Conservation (phyloP, 2,329 filamentous ascomycete genomes). For the Raffaelea ambrosiae region DNA sequence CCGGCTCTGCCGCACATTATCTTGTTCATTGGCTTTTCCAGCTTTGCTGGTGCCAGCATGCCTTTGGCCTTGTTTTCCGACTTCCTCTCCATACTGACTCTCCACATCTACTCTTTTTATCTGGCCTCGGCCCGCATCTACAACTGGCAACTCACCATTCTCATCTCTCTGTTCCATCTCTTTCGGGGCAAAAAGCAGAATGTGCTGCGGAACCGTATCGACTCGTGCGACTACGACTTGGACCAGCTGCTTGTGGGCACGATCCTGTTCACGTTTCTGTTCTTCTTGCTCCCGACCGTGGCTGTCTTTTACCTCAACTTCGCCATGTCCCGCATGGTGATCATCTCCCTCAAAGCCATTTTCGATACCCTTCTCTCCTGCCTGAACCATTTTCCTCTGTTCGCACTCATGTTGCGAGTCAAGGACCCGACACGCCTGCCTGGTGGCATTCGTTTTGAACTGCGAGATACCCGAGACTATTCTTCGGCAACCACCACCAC, state of each 20-base stretch:
- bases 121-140: slow-evolving; percentile 94
- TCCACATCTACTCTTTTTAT: slow-evolving; percentile 98
- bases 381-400: slow-evolving; percentile 94
- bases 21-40: slow-evolving; percentile 87
- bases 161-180: slow-evolving; percentile 95
- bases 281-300: slow-evolving; percentile 90
- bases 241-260: slow-evolving; percentile 95
- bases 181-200: slow-evolving; percentile 98
- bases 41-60: slow-evolving; percentile 94
- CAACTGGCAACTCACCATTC: slow-evolving; percentile 96
- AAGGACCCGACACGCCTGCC: slow-evolving; percentile 89
- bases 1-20: slow-evolving; percentile 80
- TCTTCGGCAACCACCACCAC: slow-evolving; percentile 20
- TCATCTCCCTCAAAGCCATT: slow-evolving; percentile 83
- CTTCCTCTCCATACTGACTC: slow-evolving; percentile 77
- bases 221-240: slow-evolving; percentile 96
- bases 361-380: slow-evolving; percentile 90
- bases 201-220: slow-evolving; percentile 90
- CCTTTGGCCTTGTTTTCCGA: slow-evolving; percentile 94
- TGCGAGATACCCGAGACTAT: slow-evolving; percentile 61
- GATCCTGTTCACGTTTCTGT: slow-evolving; percentile 89
- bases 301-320: slow-evolving; percentile 97
- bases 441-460: slow-evolving; percentile 86
- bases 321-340: slow-evolving; percentile 85
- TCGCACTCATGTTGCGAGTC: slow-evolving; percentile 89